Percentiles rank a stretch among this genome's conserved stretches.
Conservation (phyloP, 108 stramenopile species). For the Mayamaea pseudoterrestris region DNA sequence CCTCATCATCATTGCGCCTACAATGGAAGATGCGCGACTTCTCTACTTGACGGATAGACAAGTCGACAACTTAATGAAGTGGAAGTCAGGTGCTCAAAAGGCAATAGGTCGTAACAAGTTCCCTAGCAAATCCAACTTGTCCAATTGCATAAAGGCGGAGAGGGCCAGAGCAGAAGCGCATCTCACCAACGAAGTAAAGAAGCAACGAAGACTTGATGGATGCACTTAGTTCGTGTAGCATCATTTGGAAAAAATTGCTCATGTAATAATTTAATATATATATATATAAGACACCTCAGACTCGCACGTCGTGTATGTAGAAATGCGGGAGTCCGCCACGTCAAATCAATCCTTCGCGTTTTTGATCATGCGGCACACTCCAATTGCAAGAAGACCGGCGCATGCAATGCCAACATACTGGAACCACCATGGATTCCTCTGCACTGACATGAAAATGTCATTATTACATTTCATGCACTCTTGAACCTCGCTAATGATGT, state of each 20-base stretch:
- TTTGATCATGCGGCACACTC: no score
- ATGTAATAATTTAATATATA: no score
- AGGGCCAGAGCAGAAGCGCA: no score
- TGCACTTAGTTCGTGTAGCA: no score
- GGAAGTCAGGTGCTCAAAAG: conserved; percentile 48
- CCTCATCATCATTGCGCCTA: conserved; percentile 27
- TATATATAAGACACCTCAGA: no score
- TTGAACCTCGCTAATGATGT: conserved; percentile 2
- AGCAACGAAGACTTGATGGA: no score
- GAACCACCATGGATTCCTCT: conserved; percentile 13
- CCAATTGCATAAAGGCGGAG: conserved; percentile 15
- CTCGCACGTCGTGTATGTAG: no score
- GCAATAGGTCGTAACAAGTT: conserved; percentile 29
- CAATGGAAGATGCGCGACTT: neutral
- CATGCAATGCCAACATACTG: conserved; percentile 1
- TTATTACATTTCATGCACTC: conserved; percentile 14
- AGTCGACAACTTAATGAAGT: conserved; percentile 29
- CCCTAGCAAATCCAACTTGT: conserved; percentile 43
- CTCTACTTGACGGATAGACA: conserved; percentile 53
- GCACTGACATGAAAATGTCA: conserved; percentile 4
- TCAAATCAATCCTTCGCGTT: no score
- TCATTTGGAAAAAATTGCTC: no score
- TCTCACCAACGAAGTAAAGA: no score
- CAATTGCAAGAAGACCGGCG: conserved; percentile 2
- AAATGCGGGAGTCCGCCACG: no score